Evolutionary conservation across 1,284 basidiomycete genomes (phyloP), one percentile per base, ranked within the genome.

Genomic region (Irpex lacteus): DNA sequence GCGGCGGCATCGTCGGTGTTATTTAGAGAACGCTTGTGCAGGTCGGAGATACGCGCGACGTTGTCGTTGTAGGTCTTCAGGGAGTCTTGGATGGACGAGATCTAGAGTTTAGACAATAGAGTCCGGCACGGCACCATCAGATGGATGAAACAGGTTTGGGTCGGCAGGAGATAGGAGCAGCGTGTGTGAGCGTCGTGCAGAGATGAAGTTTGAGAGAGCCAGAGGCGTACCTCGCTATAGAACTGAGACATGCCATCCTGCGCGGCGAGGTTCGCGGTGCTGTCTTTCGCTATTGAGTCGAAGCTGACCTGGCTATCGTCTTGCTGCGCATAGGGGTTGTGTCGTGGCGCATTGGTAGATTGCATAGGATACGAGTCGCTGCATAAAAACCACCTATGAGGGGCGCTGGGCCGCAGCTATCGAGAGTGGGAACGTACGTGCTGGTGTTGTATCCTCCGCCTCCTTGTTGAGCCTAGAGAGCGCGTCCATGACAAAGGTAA

Each of bases 21-120:
- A 74, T 92, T 91, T 52, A 94, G 79, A 47, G 91, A 90, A 65
- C 88, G 86, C 60, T 86, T 88, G 72, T 94, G 92, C 61, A 90
- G 77, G 67, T 92, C 89, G 53, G 85, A 81, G 69, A 94, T 90
- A 54, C 82, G 84, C 54, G 81, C 68, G 49, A 94, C 81, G 74
- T 89, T 92, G 70, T 87, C 83, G 68, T 90, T 91, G 78, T 91
- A 91, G 4, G 80, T 81, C 50, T 82, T 80, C 63, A 94, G 78
- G 66, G 80, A 82, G 66, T 92, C 90, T 83, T 94, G 90, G 63
- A 94, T 79, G 40, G 87, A 88, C 56, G 85, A 82, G 67, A 91
- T 89, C 90, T 90, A 66, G 15, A 44, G 40, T 44, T 44, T 44
- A 26, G 11, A 44, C 40, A 44, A 44, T 34, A 15, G 37, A 18